Base-by-base conservation (phyloP, 78 protist genomes). In the Guillardia theta region DNA sequence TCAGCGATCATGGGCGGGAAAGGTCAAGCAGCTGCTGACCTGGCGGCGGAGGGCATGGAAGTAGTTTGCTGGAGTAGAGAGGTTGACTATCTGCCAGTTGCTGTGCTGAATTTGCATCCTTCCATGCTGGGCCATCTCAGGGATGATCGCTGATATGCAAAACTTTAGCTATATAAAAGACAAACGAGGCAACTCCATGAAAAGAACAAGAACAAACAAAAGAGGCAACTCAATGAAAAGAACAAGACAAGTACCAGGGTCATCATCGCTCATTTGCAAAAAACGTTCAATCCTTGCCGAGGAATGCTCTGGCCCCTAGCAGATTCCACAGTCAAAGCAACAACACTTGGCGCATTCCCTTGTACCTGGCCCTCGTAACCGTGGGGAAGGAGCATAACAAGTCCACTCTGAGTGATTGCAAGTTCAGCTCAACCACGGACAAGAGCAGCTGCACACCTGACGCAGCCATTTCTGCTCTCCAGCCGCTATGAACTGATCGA, bases 1-100 rank as follows among this genome's bases (percentile, higher is more conserved):
- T 10, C 30, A 50, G 58, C 10, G 58, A 15, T 10, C 10, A 15
- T 10, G 15, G 58, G 58, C 58, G 58, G 58, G 58, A 50, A 15
- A 50, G 58, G 58, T 19, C 30, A 15, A 50, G 58, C 30, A 50
- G 58, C 70, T 46, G 44, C 18, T 15, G 4, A 97, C 92, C 95
- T 99, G 99, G 77, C 99, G 76, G 43, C 99, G 97, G 43, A 99
- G 97, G 18, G 96, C 98, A 92, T 98, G 99, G 99, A 97, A 99
- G 97, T 96, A 98, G 94, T 99, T 98, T 48, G 98, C 99, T 9
- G 99, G 99, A 21, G 98, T 97, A 4, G 98, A 64, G 92, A 93
- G 62, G 97, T 98, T 98, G 94, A 94, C 93, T 22, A 93, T 41
- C 92, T 78, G 88, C 93, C 44, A 48, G 92, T 93, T 93, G 77